Evolutionary conservation across 345 rosid genomes (phyloP).

Genomic region (Eucalyptus erythrocorys): DNA sequence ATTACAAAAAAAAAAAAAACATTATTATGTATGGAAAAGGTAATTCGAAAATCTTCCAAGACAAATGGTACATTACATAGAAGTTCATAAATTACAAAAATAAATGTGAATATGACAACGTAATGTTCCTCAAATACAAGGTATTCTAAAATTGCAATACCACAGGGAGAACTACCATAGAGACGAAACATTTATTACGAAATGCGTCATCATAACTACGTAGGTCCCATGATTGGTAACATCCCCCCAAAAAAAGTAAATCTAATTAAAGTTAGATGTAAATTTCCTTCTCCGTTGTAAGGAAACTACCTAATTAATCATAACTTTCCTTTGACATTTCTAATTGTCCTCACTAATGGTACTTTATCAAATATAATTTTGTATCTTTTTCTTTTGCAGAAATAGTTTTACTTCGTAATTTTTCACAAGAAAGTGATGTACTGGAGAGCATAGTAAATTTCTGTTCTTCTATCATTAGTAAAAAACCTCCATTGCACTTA

Average conservation of each 20-base stretch:
- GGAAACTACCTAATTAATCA: neutral
- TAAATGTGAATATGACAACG: neutral
- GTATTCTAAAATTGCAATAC: neutral
- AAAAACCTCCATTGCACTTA: neutral
- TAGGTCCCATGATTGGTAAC: neutral
- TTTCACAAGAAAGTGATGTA: neutral
- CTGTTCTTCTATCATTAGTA: neutral
- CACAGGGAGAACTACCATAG: neutral
- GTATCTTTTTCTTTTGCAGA: neutral
- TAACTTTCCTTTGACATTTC: neutral
- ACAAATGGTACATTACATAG: neutral
- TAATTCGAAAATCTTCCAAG: neutral
- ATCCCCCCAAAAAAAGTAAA: neutral
- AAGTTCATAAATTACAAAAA: neutral
- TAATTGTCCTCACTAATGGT: neutral
- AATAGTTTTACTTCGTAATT: neutral
- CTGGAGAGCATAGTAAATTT: neutral
- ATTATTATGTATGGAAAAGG: too few relatives aligned
- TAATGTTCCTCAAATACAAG: neutral
- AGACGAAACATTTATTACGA: neutral
- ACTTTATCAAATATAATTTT: neutral
- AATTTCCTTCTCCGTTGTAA: neutral
- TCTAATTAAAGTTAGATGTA: neutral
- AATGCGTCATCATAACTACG: neutral
- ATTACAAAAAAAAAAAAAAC: too few relatives aligned